Evolutionary conservation across 768 basidiomycete genomes (phyloP).

Genomic region (Macrolepiota dolichaula): DNA sequence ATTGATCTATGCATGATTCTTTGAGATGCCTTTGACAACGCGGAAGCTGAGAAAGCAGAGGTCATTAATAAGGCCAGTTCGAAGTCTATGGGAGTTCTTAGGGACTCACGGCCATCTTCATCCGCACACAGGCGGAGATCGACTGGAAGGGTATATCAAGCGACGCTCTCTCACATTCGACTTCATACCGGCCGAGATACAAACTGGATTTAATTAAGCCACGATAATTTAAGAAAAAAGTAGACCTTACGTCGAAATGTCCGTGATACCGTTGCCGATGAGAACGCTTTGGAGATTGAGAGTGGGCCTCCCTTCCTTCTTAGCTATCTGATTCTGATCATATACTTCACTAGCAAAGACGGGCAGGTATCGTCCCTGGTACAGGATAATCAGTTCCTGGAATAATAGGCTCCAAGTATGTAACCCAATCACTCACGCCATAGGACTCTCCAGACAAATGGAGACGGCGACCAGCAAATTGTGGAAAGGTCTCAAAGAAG

Average conservation of each 20-base stretch:
- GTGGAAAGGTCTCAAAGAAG: constrained; percentile 76
- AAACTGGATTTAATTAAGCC: constrained; percentile 21
- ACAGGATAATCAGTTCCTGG: neutral
- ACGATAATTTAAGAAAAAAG: neutral
- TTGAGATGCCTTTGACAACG: constrained; percentile 60
- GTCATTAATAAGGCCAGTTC: neutral
- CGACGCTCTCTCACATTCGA: constrained; percentile 59
- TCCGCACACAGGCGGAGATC: constrained; percentile 54
- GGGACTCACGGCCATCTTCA: constrained; percentile 54
- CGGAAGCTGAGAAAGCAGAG: constrained; percentile 43
- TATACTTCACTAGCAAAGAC: constrained; percentile 75
- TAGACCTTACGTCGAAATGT: constrained; percentile 37
- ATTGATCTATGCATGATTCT: constrained; percentile 59
- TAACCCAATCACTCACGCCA: constrained; percentile 25
- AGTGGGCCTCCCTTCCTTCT: constrained; percentile 46
- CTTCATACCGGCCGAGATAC: constrained; percentile 48
- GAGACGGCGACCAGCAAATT: constrained; percentile 64
- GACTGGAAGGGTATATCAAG: constrained; percentile 49
- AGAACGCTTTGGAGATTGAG: constrained; percentile 68
- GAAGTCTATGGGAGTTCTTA: neutral
- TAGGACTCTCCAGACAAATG: constrained; percentile 82
- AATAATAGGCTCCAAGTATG: constrained; percentile 13
- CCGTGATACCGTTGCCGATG: constrained; percentile 57
- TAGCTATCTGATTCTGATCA: constrained; percentile 62
- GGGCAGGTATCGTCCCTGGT: constrained; percentile 69